Percentiles rank a stretch among this genome's conserved stretches.
Conservation (phyloP, 306 rosid genomes). For the Ceratonia siliqua region DNA sequence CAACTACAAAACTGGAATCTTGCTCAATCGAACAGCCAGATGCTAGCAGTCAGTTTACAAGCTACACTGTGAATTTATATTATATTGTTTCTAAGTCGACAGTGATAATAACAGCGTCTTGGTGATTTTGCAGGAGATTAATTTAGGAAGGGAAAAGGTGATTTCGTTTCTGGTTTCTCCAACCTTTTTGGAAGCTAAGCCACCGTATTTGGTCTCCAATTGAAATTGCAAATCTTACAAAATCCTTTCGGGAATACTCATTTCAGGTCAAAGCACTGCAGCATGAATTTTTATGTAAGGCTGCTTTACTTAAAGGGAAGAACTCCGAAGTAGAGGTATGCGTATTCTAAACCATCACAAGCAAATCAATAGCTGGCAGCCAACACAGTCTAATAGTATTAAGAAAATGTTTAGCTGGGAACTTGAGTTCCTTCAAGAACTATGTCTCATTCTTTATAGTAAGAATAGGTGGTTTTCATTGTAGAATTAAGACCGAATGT, state of each 20-base stretch:
- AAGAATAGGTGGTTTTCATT: too few relatives aligned
- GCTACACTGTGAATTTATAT: neutral
- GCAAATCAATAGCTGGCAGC: too few relatives aligned
- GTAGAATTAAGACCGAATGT: too few relatives aligned
- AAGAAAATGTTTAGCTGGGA: too few relatives aligned
- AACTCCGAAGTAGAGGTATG: constrained; percentile 43
- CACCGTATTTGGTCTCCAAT: neutral
- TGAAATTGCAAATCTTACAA: neutral
- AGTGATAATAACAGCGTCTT: neutral
- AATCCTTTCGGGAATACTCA: neutral
- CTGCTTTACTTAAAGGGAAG: constrained; percentile 54
- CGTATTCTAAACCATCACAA: too few relatives aligned
- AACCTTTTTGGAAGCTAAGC: neutral
- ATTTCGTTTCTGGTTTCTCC: constrained; percentile 22
- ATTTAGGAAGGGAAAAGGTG: constrained; percentile 66
- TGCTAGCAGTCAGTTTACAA: constrained; percentile 64
- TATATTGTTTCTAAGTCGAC: neutral
- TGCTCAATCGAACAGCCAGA: constrained; percentile 78
- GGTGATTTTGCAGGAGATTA: constrained; percentile 53
- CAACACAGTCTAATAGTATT: too few relatives aligned
- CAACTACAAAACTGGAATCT: constrained; percentile 84
- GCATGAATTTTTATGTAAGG: constrained; percentile 58
- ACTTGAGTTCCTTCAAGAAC: too few relatives aligned
- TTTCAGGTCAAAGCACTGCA: constrained; percentile 57
- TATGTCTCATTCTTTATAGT: too few relatives aligned